Evolutionary conservation across 257 asterid species (phyloP).

Genomic region (Salvia rosmarinus): DNA sequence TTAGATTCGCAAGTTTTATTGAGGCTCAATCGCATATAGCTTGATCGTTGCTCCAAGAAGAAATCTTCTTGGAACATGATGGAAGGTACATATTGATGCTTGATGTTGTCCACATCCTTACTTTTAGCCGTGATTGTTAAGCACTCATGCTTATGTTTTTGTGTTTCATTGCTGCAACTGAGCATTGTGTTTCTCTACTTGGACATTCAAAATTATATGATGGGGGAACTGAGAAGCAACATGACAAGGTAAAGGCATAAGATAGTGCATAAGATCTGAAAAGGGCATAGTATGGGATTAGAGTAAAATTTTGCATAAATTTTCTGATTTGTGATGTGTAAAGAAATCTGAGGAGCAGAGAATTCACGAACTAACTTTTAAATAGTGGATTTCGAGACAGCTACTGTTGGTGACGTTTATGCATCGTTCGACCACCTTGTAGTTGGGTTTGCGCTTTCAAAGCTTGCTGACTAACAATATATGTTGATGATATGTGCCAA

Average conservation of each 20-base stretch:
- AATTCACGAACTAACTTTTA: not conserved
- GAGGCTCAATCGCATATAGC: no score
- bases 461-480: not conserved
- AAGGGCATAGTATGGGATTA: not conserved
- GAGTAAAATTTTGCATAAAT: not conserved
- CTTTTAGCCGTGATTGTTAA: no score
- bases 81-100: no score
- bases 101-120: no score
- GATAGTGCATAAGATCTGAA: not conserved
- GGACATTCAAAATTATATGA: not conserved
- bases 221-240: not conserved
- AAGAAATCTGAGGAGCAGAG: not conserved
- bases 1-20: no score
- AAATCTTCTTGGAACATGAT: no score
- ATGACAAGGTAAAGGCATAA: not conserved
- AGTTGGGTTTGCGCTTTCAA: not conserved
- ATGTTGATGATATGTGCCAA: constrained; percentile 4
- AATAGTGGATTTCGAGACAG: not conserved
- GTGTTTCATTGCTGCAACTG: not conserved
- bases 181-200: not conserved
- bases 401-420: not conserved
- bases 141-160: not conserved
- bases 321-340: not conserved
- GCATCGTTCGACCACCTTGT: not conserved
- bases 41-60: no score